These are phyloP conservation scores for Hericium rajendrae DNA, from an alignment of 768 basidiomycete genomes.

Conservation along the genomic window DNA sequence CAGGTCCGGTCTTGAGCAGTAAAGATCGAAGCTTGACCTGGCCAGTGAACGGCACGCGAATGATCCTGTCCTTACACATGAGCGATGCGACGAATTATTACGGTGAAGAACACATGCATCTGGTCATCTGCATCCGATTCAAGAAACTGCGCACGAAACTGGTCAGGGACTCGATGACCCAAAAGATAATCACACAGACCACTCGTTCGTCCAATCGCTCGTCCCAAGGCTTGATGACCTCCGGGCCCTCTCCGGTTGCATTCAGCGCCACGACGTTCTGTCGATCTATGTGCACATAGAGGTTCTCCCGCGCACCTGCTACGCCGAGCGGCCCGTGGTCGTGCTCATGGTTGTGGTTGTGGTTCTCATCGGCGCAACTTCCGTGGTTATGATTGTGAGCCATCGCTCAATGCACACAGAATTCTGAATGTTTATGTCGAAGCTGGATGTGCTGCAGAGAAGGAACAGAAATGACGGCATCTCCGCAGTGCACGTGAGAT, in stretches of 20 bases:
- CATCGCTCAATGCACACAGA: slow-evolving; percentile 26
- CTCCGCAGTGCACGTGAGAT: neutral
- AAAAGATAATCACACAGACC: slow-evolving; percentile 29
- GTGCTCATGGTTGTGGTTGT: slow-evolving; percentile 41
- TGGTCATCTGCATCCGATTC: slow-evolving; percentile 92
- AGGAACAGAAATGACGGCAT: neutral
- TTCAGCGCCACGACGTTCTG: slow-evolving; percentile 78
- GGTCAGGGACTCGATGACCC: slow-evolving; percentile 1
- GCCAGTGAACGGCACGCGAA: slow-evolving; percentile 81
- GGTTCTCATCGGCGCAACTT: slow-evolving; percentile 48
- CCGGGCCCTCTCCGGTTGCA: slow-evolving; percentile 36
- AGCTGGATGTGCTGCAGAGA: neutral
- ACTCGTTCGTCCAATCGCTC: slow-evolving; percentile 57
- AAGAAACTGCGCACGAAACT: slow-evolving; percentile 41
- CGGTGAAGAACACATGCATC: slow-evolving; percentile 37
- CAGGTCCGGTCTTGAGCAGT: slow-evolving; percentile 77
- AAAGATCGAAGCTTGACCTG: slow-evolving; percentile 78
- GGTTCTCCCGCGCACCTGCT: slow-evolving; percentile 53
- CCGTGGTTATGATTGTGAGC: slow-evolving; percentile 44
- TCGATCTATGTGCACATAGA: slow-evolving; percentile 70
- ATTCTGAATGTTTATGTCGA: neutral
- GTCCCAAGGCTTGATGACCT: slow-evolving; percentile 84
- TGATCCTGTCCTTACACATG: slow-evolving; percentile 39
- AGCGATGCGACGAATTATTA: neutral
- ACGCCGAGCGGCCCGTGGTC: slow-evolving; percentile 40